Evolutionary conservation across 2,329 filamentous ascomycete species (phyloP).

Genomic region (Neodidymelliopsis sp.): DNA sequence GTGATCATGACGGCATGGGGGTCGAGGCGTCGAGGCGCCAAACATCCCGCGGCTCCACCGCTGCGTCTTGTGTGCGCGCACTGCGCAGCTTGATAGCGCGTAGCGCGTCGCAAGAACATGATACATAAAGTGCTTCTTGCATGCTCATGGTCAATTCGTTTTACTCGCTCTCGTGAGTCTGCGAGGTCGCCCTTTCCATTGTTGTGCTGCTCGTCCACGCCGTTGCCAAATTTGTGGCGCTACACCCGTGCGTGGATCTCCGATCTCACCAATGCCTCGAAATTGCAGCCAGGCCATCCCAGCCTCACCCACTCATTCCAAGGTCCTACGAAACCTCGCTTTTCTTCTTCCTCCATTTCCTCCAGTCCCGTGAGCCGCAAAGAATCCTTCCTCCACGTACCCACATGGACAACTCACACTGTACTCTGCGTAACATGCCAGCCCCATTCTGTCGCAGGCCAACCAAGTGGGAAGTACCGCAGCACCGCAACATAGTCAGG

Average conservation of each 20-base stretch:
- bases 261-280: conserved; percentile 11
- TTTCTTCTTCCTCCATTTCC: too few species aligned
- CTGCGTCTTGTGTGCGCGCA: conserved; percentile 6
- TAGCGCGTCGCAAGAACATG: neutral
- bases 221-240: conserved; percentile 17
- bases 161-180: neutral
- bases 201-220: conserved; percentile 15
- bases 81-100: conserved; percentile 11
- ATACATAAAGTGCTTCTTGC: conserved; percentile 4
- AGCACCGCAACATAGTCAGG: conserved; percentile 2
- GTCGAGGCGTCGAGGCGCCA: conserved; percentile 14
- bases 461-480: conserved; percentile 8
- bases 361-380: conserved; percentile 13
- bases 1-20: conserved; percentile 20
- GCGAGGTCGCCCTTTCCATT: conserved; percentile 1
- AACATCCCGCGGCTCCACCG: conserved; percentile 18
- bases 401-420: conserved; percentile 16
- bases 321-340: conserved; percentile 6
- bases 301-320: conserved; percentile 16
- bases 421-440: conserved; percentile 18
- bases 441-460: neutral
- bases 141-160: too few species aligned
- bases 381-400: conserved; percentile 3
- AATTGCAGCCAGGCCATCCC: conserved; percentile 13
- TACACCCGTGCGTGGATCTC: conserved; percentile 14